Conservation (phyloP, 1,139 yeast genomes). For the Chernovozyma aurita region DNA sequence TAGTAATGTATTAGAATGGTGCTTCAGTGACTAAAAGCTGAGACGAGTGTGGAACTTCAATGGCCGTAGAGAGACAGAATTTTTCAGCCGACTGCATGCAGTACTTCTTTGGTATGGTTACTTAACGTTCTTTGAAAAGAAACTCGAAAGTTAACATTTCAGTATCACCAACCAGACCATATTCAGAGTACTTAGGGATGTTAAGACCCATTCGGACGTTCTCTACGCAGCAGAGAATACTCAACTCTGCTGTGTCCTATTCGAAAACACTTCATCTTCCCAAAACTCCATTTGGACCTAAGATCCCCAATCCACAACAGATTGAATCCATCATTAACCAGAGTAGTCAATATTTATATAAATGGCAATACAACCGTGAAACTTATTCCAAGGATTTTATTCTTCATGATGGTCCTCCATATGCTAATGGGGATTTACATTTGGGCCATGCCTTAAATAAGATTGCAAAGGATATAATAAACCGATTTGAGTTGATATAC, state of each 20-base stretch:
- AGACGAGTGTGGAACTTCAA: no score
- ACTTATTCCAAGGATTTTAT: slow-evolving; percentile 42
- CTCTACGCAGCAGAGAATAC: not conserved
- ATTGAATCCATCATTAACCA: slow-evolving; percentile 22
- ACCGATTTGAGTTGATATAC: slow-evolving; percentile 59
- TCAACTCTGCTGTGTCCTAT: slow-evolving; percentile 12
- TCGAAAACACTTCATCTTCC: slow-evolving; percentile 39
- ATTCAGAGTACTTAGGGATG: no score
- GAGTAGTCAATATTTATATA: slow-evolving; percentile 28
- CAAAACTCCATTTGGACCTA: slow-evolving; percentile 38
- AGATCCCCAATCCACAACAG: slow-evolving; percentile 30
- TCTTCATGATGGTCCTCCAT: slow-evolving; percentile 97
- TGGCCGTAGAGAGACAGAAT: no score
- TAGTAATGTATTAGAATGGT: no score
- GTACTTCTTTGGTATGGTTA: no score
- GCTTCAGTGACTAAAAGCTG: no score
- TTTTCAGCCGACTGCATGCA: no score
- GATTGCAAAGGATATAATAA: slow-evolving; percentile 78
- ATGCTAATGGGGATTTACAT: slow-evolving; percentile 92
- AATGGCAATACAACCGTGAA: slow-evolving; percentile 27
- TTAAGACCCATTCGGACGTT: not conserved
- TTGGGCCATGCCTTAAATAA: slow-evolving; percentile 93
- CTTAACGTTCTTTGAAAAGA: no score
- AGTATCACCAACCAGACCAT: no score
- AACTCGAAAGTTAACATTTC: no score